phyloP scores from a whole-genome alignment of 2,329 filamentous ascomycete species.

The Claviceps cyperi region DNA sequence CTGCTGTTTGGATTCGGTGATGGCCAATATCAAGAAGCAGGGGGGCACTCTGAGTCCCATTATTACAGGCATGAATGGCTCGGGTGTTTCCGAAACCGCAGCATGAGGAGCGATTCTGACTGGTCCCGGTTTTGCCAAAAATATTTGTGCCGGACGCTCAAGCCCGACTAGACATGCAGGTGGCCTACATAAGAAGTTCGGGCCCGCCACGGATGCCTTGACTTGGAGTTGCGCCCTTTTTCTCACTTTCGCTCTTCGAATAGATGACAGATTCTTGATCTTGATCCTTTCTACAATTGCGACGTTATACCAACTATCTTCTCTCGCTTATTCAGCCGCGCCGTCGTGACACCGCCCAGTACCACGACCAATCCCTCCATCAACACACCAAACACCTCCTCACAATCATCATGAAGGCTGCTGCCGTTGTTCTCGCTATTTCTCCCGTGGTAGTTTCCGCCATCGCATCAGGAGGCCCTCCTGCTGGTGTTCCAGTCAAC shows the following conservation, averaged over 20 bases:
- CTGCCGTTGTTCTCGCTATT: slow-evolving; percentile 15
- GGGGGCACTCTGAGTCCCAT: too few species aligned
- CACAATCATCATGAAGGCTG: slow-evolving; percentile 20
- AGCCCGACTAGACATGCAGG: not conserved
- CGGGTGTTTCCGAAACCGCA: too few species aligned
- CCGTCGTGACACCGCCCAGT: not conserved
- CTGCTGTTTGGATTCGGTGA: too few species aligned
- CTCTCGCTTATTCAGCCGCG: not conserved
- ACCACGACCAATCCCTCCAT: not conserved
- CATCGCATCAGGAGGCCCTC: slow-evolving; percentile 26
- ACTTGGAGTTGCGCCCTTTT: not conserved
- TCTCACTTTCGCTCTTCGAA: not conserved
- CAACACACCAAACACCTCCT: not conserved
- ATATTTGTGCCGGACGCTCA: too few species aligned
- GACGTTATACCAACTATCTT: not conserved
- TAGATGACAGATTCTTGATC: too few species aligned
- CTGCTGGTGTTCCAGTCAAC: slow-evolving; percentile 14
- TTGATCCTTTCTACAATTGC: not conserved
- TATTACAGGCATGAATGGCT: too few species aligned
- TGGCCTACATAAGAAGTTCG: slow-evolving; percentile 2
- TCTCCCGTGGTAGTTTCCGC: slow-evolving; percentile 23
- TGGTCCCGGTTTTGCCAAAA: too few species aligned
- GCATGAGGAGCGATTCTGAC: too few species aligned
- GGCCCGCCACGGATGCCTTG: not conserved
- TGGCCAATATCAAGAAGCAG: too few species aligned